Percentiles rank a stretch among this genome's conserved stretches.
These are phyloP conservation scores for Fomes fomentarius DNA, from an alignment of 1,284 basidiomycete species.

Conservation along the genomic window DNA sequence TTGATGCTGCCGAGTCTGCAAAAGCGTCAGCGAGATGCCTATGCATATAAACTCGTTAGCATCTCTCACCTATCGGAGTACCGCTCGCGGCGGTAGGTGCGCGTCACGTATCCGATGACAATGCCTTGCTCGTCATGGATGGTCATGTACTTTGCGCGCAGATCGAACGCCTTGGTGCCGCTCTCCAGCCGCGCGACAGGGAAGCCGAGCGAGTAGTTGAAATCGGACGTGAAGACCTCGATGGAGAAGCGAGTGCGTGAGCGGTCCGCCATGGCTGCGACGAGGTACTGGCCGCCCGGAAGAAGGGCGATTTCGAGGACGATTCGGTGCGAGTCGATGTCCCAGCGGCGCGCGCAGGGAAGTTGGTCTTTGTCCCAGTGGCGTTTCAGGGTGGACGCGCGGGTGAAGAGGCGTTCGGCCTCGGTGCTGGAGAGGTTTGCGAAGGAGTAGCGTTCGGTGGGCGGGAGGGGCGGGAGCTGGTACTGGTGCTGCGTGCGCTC, in stretches of 20 bases:
- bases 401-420: conserved; percentile 62
- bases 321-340: conserved; percentile 44
- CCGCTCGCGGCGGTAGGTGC: conserved; percentile 29
- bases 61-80: conserved; percentile 7
- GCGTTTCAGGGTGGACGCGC: conserved; percentile 62
- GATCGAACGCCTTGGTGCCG: conserved; percentile 54
- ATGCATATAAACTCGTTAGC: no score
- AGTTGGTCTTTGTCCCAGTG: conserved; percentile 20
- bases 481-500: conserved; percentile 44
- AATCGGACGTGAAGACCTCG: conserved; percentile 60
- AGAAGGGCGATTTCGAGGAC: conserved; percentile 63
- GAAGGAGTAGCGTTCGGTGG: conserved; percentile 52
- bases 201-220: conserved; percentile 46
- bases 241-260: conserved; percentile 50
- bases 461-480: conserved; percentile 65
- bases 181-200: conserved; percentile 54
- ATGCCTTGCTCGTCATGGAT: conserved; percentile 53
- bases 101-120: conserved; percentile 55
- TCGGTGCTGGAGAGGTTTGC: conserved; percentile 52
- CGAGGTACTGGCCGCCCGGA: conserved; percentile 71
- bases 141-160: conserved; percentile 68
- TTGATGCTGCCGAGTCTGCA: conserved; percentile 44
- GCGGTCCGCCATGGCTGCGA: conserved; percentile 58
- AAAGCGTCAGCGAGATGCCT: conserved; percentile 29
- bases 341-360: conserved; percentile 31